These are phyloP conservation scores for Fusarium devonianum DNA, from an alignment of 2,329 filamentous ascomycete genomes.

Conservation along the genomic window DNA sequence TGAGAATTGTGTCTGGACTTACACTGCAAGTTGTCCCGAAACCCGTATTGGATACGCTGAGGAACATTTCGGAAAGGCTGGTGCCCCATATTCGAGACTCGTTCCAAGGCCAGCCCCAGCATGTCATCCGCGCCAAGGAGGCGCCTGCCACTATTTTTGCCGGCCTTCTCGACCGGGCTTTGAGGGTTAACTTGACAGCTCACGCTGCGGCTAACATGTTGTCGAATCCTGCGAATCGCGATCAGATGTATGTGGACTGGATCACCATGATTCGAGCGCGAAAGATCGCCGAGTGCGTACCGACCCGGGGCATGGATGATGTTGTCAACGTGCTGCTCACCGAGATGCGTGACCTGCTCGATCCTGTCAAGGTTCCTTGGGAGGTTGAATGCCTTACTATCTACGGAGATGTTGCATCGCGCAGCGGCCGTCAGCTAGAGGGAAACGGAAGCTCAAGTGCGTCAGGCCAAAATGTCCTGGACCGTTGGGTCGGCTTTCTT, in stretches of 20 bases:
- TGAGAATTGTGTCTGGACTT: slow-evolving; percentile 86
- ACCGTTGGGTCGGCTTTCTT: slow-evolving; percentile 79
- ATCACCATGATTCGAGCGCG: slow-evolving; percentile 69
- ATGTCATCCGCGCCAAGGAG: slow-evolving; percentile 87
- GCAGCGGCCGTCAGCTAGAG: slow-evolving; percentile 52
- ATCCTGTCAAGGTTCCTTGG: slow-evolving; percentile 71
- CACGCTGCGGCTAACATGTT: slow-evolving; percentile 95
- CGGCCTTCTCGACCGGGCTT: slow-evolving; percentile 81
- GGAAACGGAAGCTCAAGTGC: slow-evolving; percentile 37
- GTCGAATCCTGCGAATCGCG: slow-evolving; percentile 85
- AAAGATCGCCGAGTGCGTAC: slow-evolving; percentile 69
- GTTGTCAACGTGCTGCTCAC: slow-evolving; percentile 67
- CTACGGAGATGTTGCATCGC: slow-evolving; percentile 63
- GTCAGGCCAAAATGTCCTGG: slow-evolving; percentile 71
- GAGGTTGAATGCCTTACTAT: slow-evolving; percentile 68
- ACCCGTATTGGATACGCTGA: slow-evolving; percentile 83
- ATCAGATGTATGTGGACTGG: slow-evolving; percentile 96
- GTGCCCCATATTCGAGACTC: slow-evolving; percentile 83
- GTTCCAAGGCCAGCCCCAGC: slow-evolving; percentile 83
- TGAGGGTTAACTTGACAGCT: slow-evolving; percentile 91
- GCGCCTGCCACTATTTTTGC: slow-evolving; percentile 89
- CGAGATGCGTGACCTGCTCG: slow-evolving; percentile 74
- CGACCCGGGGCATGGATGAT: slow-evolving; percentile 70
- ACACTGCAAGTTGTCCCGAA: slow-evolving; percentile 92
- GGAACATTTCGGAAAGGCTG: slow-evolving; percentile 83